Evolutionary conservation across 177 flowering plant genomes (phyloP).

Genomic region (Vitis hybrid): DNA sequence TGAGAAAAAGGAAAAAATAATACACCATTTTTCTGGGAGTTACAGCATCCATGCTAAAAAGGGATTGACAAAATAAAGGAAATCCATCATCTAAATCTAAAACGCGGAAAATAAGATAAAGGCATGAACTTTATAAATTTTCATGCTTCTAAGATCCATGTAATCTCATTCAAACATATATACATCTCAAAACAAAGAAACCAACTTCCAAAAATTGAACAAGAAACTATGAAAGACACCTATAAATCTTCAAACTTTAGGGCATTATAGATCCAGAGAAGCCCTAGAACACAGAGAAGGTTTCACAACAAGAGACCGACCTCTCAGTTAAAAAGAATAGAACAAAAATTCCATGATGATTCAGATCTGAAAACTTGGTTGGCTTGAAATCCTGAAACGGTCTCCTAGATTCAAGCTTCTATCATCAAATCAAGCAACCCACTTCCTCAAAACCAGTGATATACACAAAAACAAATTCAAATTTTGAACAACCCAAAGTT

Average conservation of each 20-base stretch:
- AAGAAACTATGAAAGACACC: not conserved
- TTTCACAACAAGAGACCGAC: not conserved
- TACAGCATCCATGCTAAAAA: too few species aligned
- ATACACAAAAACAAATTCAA: constrained; percentile 9
- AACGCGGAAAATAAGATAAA: not conserved
- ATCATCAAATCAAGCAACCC: constrained; percentile 11
- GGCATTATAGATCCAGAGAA: constrained; percentile 27
- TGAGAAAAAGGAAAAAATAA: not conserved
- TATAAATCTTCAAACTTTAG: not conserved
- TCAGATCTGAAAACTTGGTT: constrained; percentile 51
- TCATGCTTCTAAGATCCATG: not conserved
- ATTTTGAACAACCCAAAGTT: constrained; percentile 10
- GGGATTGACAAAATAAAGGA: too few species aligned
- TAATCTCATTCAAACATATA: not conserved
- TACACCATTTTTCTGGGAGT: too few species aligned
- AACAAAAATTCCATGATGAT: constrained; percentile 11
- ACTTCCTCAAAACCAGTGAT: constrained; percentile 4
- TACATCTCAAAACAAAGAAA: constrained; percentile 1
- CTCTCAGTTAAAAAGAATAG: constrained; percentile 11
- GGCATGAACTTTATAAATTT: not conserved
- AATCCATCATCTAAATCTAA: not conserved
- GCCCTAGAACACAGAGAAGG: not conserved
- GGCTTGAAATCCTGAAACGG: constrained; percentile 14
- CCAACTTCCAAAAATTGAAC: not conserved
- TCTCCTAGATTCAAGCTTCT: constrained; percentile 9